Evolutionary conservation across 306 rosid genomes (phyloP), one percentile per base, ranked within the genome.

Genomic region (Gynostemma pentaphyllum): DNA sequence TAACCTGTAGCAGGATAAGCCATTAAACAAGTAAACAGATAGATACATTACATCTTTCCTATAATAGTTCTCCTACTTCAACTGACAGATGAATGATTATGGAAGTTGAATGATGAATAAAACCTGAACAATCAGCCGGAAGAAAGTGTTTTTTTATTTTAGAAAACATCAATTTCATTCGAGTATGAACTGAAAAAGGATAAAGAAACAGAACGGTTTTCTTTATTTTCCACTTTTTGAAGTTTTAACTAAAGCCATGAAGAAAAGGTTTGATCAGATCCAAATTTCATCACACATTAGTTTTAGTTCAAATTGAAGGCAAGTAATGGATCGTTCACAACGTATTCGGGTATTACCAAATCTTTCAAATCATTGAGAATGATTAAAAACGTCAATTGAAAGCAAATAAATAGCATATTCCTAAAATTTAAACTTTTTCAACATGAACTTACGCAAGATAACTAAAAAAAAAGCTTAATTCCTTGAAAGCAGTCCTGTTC

Each of bases 1-100:
- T 50, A 92, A 77, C 85, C 98, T 92, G 82, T 72, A 74, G 9
- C 15, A 26, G 16, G 24, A 62, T 5, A 37, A 75, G 46, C 12
- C 24, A 66, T 34, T 21, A 46, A 14, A 46, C 54, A 29, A 16
- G 30, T 37, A 7, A 60, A 60, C 65, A 22, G 34, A 7, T 39
- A 37, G 19, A 59, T 5, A 37, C 11, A 59, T 37, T 57, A 18
- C 7, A 2, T 36, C 21, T n/a, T 13, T 19, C 29, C 45, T 34
- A 7, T 18, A 36, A 54, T 15, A 45, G 53, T 36, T 29, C 47
- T 18, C 49, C 16, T 37, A 26, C 55, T 32, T 34, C 32, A 56
- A 32, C 36, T 56, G 27, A 32, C 21, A 32, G 24, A 23, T 48
- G 41, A 63, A 8, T 22, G 24, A 36, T 11, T 62, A 23, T 12